A percentile compares a stretch with the other conserved stretches of the same genome.
phyloP scores from a whole-genome alignment of 106 monocot genomes.

The Cymbidium sinense region DNA sequence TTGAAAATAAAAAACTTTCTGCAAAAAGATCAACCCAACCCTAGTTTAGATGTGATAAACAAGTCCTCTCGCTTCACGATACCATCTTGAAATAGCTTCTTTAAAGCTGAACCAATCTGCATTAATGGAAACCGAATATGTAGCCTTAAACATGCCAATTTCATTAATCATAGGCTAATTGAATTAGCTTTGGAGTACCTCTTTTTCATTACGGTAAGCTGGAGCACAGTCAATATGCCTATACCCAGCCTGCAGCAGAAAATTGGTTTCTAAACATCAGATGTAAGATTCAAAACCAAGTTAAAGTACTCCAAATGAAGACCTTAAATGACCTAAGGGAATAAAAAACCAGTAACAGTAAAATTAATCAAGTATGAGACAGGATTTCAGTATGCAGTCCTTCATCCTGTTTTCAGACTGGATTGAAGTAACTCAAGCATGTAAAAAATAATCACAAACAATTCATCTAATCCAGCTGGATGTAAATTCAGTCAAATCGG shows the following conservation, averaged over 20 bases:
- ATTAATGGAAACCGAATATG: neutral
- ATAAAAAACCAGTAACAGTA: neutral
- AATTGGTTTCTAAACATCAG: neutral
- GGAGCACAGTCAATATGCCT: constrained; percentile 60
- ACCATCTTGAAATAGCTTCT: constrained; percentile 62
- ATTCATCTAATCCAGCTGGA: neutral
- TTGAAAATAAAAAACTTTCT: neutral
- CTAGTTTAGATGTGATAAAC: constrained; percentile 92
- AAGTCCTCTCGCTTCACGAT: constrained; percentile 84
- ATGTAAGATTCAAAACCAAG: neutral
- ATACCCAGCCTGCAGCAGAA: constrained; percentile 52
- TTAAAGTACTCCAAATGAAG: neutral
- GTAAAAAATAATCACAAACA: neutral
- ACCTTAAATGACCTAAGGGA: neutral
- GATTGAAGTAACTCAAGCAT: neutral
- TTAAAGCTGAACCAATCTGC: constrained; percentile 75
- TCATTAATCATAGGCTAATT: neutral
- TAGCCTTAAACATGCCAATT: neutral
- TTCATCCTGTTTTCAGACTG: neutral
- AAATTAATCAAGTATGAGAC: neutral
- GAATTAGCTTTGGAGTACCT: constrained; percentile 24
- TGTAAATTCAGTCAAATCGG: neutral
- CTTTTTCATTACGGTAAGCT: constrained; percentile 44
- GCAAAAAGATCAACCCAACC: constrained; percentile 31
- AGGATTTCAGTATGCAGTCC: neutral